phyloP scores from a whole-genome alignment of 306 rosid genomes.

The Cucurbita pepo region DNA sequence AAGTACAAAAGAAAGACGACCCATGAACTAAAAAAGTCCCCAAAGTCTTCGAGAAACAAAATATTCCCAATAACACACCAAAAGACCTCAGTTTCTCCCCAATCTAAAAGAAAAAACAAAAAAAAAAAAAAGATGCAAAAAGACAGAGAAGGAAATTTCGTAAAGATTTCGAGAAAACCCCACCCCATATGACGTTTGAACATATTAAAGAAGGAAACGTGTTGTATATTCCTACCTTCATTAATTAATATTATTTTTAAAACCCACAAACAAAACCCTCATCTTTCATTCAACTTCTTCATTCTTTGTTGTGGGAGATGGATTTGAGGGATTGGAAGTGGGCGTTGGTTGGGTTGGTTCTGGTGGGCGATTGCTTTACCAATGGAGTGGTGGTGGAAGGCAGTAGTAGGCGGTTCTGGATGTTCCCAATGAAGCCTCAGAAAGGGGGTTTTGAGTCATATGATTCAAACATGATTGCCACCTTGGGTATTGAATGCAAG shows the following conservation, averaged over 20 bases:
- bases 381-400: constrained; percentile 2
- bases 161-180: not conserved
- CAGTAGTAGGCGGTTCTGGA: constrained; percentile 17
- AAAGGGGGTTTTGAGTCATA: constrained; percentile 7
- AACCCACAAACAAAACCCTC: not conserved
- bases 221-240: not conserved
- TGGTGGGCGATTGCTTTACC: constrained; percentile 1
- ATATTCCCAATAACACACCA: no score
- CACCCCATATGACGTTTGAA: not conserved
- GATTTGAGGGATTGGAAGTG: not conserved
- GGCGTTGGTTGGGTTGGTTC: constrained; percentile 12
- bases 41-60: no score
- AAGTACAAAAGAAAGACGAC: no score
- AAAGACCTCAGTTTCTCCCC: no score
- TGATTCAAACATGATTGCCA: constrained; percentile 10
- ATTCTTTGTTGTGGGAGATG: not conserved
- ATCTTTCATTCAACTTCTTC: not conserved
- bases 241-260: no score
- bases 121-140: not conserved
- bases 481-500: constrained; percentile 26
- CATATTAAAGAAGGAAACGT: not conserved
- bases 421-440: not conserved
- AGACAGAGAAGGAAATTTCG: not conserved
- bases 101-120: not conserved
- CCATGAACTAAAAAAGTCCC: no score